These are phyloP conservation scores for Mycena vulgaris DNA, from an alignment of 768 basidiomycete species.

Conservation along the genomic window DNA sequence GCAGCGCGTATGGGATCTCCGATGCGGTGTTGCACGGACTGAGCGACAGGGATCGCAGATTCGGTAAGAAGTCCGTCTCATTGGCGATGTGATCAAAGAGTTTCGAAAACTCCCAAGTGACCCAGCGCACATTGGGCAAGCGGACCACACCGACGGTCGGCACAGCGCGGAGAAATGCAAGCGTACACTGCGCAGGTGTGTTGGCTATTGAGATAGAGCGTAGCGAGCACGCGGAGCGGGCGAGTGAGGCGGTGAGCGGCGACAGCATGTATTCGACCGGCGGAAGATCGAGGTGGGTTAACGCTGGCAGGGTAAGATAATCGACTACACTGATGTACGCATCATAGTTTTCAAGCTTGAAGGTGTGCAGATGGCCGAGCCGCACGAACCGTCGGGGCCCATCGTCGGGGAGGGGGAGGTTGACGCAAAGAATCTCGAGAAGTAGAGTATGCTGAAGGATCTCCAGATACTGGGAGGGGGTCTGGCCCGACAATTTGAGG, in stretches of 20 bases:
- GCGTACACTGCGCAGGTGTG: neutral
- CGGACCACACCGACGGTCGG: neutral
- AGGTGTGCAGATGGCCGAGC: neutral
- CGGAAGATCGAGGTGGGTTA: neutral
- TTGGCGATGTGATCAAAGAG: neutral
- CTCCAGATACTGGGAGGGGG: neutral
- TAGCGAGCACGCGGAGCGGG: neutral
- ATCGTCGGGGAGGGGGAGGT: neutral
- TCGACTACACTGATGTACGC: neutral
- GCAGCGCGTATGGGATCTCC: slow-evolving; percentile 5
- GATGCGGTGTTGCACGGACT: neutral
- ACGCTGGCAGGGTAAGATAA: slow-evolving; percentile 1
- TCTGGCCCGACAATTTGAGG: neutral
- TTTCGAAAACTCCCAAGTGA: neutral
- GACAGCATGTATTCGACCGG: too few species aligned
- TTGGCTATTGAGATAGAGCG: neutral
- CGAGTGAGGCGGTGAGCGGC: neutral
- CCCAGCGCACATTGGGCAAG: neutral
- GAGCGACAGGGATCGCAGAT: neutral
- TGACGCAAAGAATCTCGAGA: neutral
- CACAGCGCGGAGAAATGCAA: neutral
- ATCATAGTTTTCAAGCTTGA: neutral
- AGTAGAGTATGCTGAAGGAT: neutral
- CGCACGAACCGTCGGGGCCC: neutral
- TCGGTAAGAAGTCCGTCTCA: neutral